Conservation (phyloP, 495 filamentous ascomycete genomes). For the Collariella sp. region DNA sequence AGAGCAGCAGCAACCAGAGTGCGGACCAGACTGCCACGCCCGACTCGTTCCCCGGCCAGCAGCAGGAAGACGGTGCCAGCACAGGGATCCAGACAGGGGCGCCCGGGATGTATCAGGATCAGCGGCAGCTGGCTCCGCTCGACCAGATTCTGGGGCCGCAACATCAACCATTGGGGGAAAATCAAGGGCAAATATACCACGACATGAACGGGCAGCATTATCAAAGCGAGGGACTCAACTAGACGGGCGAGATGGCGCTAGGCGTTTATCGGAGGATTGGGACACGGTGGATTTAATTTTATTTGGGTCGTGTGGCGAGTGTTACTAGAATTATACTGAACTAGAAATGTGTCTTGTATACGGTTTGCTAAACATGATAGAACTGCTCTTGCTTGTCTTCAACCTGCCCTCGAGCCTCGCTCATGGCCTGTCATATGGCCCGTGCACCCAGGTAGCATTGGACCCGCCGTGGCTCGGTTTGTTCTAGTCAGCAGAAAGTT, state of each 20-base stretch:
- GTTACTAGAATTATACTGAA: too few relatives aligned
- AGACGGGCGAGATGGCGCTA: neutral
- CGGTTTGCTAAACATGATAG: too few relatives aligned
- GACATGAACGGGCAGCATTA: neutral
- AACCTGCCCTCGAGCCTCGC: too few relatives aligned
- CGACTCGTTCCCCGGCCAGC: neutral
- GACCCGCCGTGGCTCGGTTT: too few relatives aligned
- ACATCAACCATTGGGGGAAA: neutral
- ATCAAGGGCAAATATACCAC: neutral
- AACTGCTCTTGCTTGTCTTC: too few relatives aligned
- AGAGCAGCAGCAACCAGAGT: neutral
- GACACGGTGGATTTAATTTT: too few relatives aligned
- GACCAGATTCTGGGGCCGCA: neutral
- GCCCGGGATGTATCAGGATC: neutral
- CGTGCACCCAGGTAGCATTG: too few relatives aligned
- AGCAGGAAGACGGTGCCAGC: neutral
- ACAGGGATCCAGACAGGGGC: neutral
- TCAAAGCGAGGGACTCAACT: neutral
- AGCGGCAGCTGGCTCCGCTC: conserved; percentile 4
- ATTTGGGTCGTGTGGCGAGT: neutral
- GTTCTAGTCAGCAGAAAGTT: too few relatives aligned
- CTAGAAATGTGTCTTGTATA: too few relatives aligned
- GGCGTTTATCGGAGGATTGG: neutral
- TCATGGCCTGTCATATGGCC: too few relatives aligned
- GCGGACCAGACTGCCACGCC: neutral